Evolutionary conservation across 2,329 filamentous ascomycete species (phyloP), one percentile per base, ranked within the genome.

Genomic region (Claviceps spartinae): DNA sequence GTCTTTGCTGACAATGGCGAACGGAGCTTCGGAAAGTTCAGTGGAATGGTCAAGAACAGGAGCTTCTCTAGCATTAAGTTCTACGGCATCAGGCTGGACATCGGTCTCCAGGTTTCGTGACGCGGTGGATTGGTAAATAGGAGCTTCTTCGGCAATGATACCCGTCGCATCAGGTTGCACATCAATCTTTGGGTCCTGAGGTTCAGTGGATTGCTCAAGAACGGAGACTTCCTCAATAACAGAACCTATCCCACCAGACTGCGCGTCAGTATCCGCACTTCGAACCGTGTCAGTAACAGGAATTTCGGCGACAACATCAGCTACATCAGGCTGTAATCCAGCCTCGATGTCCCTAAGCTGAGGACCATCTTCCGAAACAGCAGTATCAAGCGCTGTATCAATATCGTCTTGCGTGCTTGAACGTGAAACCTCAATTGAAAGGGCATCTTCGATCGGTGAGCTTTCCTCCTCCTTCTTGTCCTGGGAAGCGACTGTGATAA

Each of bases 391-490:
- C 4, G 26, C 5, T 20, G 37, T 16, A 44, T 36, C 9, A 4
- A 34, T 11, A 34, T 34, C 30, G 30, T 34, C 30, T 34, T 34
- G 30, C 30, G 30, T 34, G 30, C 30, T 11, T 34, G 30, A 34
- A 34, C 30, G 4, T 34, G 9, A 34, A 4, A 11, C 1, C 30
- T 34, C 38, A 40, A 16, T 16, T 7, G 16, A 3, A 14, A 13
- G 11, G 16, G 20, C 5, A 3, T 53, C 52, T 2, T 47, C 13
- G 4, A 37, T 6, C 30, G 26, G 43, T 26, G 37, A 37, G 22
- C 47, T 37, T 34, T 47, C 54, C 52, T 59, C 54, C 49, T 52
- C 53, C 26, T 57, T 53, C 47, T 59, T 52, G 48, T 18, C 40
- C 46, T 53, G 52, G 18, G 49, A 45, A 16, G 45, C 24, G 16